Percentiles rank a stretch among this genome's conserved stretches.
Evolutionary conservation across 202 grass and related monocot genomes (phyloP).

Genomic region (Setaria italica): DNA sequence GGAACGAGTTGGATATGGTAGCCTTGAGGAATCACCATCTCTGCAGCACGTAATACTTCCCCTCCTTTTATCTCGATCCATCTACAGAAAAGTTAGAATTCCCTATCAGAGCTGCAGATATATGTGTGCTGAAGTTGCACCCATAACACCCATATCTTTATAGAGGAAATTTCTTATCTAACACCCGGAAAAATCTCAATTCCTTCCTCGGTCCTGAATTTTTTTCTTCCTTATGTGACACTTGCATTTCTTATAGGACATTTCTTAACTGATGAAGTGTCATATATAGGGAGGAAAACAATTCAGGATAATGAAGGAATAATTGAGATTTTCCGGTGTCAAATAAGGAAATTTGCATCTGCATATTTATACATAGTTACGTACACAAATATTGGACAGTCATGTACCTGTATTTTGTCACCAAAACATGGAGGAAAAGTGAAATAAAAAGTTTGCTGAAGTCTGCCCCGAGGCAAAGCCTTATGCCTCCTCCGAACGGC

Average conservation of each 20-base stretch:
- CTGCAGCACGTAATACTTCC: conserved; percentile 41
- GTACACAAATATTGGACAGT: no score
- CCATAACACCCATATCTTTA: no score
- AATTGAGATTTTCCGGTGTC: no score
- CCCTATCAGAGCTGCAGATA: neutral
- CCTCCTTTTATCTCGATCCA: conserved; percentile 53
- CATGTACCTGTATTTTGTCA: conserved; percentile 39
- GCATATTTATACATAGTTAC: neutral
- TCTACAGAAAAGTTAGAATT: neutral
- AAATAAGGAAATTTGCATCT: neutral
- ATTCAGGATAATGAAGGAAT: no score
- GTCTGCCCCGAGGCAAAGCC: conserved; percentile 58
- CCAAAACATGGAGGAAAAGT: conserved; percentile 62
- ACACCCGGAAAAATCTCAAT: no score
- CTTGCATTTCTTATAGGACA: no score
- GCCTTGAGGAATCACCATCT: conserved; percentile 33
- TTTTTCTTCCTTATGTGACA: no score
- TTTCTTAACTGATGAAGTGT: no score
- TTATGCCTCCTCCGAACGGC: conserved; percentile 66
- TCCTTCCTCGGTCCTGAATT: no score
- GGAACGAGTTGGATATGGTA: conserved; percentile 52
- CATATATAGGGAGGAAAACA: no score
- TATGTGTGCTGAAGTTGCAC: no score
- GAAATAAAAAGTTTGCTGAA: conserved; percentile 55
- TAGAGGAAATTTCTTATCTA: no score